phyloP scores from a whole-genome alignment of 805 yeast species.

The Metschnikowia matae region DNA sequence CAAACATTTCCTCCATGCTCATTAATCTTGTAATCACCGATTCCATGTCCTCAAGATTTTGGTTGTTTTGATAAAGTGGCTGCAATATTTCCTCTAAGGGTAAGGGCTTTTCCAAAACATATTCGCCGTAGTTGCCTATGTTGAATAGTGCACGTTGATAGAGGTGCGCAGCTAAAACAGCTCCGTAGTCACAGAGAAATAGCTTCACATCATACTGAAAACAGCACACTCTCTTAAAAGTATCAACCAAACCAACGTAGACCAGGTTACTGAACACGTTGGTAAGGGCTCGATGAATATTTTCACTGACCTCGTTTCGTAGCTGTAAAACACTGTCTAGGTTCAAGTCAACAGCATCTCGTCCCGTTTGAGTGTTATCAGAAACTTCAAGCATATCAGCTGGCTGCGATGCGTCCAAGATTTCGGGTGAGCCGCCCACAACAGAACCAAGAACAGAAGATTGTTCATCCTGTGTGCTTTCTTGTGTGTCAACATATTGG shows the following conservation, averaged over 20 bases:
- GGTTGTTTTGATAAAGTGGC: conserved; percentile 28
- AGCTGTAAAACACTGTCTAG: conserved; percentile 59
- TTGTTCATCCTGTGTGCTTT: not conserved
- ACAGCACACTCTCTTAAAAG: conserved; percentile 64
- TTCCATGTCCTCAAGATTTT: conserved; percentile 17
- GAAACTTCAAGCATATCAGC: not conserved
- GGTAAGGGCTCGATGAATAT: conserved; percentile 53
- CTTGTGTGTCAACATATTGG: not conserved
- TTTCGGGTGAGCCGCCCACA: not conserved
- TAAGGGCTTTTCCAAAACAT: conserved; percentile 22
- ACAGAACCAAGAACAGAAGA: not conserved
- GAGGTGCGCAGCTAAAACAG: conserved; percentile 62
- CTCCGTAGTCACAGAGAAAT: conserved; percentile 75
- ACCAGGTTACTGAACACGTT: conserved; percentile 64
- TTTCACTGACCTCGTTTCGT: conserved; percentile 44
- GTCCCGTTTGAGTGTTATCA: not conserved
- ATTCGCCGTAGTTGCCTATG: conserved; percentile 74
- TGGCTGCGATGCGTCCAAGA: not conserved
- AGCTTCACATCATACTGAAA: conserved; percentile 79
- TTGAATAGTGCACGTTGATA: conserved; percentile 78
- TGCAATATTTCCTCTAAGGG: conserved; percentile 32
- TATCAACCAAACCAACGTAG: conserved; percentile 82
- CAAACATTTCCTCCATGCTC: conserved; percentile 69
- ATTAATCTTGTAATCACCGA: conserved; percentile 19
- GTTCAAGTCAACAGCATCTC: conserved; percentile 39